Percentiles rank a stretch among this genome's conserved stretches.
Conservation (phyloP, 2,329 filamentous ascomycete species). For the Nectriaceae sp. region DNA sequence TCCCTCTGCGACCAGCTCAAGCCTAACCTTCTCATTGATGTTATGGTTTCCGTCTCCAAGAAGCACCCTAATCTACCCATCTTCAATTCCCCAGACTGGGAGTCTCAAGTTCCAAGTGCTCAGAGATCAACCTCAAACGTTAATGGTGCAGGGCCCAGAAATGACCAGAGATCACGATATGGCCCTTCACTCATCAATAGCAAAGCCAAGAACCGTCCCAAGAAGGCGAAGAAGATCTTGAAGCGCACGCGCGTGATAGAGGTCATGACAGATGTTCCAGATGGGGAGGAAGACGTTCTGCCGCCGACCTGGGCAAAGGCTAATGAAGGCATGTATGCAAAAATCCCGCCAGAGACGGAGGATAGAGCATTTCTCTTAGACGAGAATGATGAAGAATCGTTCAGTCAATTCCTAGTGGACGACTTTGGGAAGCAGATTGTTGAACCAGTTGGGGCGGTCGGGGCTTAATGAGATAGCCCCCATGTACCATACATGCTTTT, state of each 20-base stretch:
- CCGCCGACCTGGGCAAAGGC: slow-evolving; percentile 44
- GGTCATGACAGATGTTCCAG: slow-evolving; percentile 28
- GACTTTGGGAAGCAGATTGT: slow-evolving; percentile 38
- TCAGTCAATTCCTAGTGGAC: slow-evolving; percentile 46
- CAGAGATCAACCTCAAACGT: slow-evolving; percentile 1
- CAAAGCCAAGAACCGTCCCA: slow-evolving; percentile 33
- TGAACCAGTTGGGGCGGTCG: slow-evolving; percentile 32
- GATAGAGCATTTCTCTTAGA: slow-evolving; percentile 40
- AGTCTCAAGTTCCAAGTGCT: slow-evolving; percentile 20
- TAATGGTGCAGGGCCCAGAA: slow-evolving; percentile 12
- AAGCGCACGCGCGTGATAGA: slow-evolving; percentile 31
- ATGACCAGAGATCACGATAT: slow-evolving; percentile 29
- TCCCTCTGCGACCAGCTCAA: slow-evolving; percentile 43
- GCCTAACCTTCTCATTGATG: slow-evolving; percentile 42
- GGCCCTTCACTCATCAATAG: slow-evolving; percentile 30
- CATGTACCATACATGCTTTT: background rate
- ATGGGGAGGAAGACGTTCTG: slow-evolving; percentile 33
- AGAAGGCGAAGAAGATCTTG: slow-evolving; percentile 35
- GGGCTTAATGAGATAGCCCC: no score
- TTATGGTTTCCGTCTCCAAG: slow-evolving; percentile 45
- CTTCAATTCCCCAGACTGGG: slow-evolving; percentile 45
- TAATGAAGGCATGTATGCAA: slow-evolving; percentile 42
- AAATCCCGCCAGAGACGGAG: slow-evolving; percentile 38
- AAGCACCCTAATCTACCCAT: slow-evolving; percentile 45
- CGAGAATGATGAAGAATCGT: slow-evolving; percentile 44